These are phyloP conservation scores for Salix suchowensis DNA, from an alignment of 345 rosid species.

Conservation along the genomic window DNA sequence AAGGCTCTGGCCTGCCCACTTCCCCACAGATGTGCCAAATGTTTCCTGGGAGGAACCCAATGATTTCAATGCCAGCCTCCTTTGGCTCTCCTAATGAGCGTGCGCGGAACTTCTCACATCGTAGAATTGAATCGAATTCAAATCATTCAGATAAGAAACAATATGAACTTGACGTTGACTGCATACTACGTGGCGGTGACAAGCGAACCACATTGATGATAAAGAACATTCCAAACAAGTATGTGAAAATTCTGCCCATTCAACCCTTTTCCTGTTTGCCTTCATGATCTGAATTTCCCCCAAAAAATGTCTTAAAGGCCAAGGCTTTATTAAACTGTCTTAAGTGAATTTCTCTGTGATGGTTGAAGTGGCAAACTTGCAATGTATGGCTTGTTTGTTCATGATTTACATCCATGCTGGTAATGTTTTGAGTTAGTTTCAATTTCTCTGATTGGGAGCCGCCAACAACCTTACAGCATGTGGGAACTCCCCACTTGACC, in stretches of 20 bases:
- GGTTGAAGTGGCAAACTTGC: neutral
- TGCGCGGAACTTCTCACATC: slow-evolving; percentile 44
- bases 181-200: slow-evolving; percentile 77
- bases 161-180: slow-evolving; percentile 85
- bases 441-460: neutral
- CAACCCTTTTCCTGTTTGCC: neutral
- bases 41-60: slow-evolving; percentile 72
- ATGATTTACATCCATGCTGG: neutral
- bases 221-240: slow-evolving; percentile 97
- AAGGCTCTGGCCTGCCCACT: slow-evolving; percentile 52
- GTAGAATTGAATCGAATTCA: slow-evolving; percentile 67
- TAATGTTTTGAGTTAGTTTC: neutral
- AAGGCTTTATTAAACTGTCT: neutral
- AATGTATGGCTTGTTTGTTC: neutral
- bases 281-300: neutral
- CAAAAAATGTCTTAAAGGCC: neutral
- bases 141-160: slow-evolving; percentile 68
- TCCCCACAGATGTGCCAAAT: slow-evolving; percentile 69
- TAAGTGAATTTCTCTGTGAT: neutral
- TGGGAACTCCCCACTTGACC: neutral
- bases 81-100: slow-evolving; percentile 80
- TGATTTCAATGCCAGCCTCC: slow-evolving; percentile 41
- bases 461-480: neutral
- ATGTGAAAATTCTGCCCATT: slow-evolving; percentile 18
- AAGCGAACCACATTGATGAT: slow-evolving; percentile 86